These are phyloP conservation scores for Lasiodiplodia sp. DNA, from an alignment of 2,329 filamentous ascomycete genomes.

Conservation along the genomic window DNA sequence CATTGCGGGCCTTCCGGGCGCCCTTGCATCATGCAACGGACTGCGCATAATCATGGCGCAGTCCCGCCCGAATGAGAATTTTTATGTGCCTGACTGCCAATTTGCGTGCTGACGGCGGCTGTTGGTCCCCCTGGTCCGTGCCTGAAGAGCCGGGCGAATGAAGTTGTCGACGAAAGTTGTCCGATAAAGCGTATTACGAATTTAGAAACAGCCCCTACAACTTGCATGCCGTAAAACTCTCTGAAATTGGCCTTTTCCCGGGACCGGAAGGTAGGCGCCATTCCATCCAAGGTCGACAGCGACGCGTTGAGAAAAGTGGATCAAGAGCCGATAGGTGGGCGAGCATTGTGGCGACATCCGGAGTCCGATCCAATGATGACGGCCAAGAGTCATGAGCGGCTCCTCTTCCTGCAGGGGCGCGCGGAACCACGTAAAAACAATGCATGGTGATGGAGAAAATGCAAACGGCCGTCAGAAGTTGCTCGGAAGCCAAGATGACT, in stretches of 20 bases:
- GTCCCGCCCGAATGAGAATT: background rate
- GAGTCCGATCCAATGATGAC: background rate
- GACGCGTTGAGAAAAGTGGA: background rate
- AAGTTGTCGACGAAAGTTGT: background rate
- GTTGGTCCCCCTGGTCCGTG: background rate
- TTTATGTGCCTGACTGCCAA: slow-evolving; percentile 11
- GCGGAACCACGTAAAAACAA: slow-evolving; percentile 1
- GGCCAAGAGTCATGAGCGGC: background rate
- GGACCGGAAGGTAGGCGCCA: background rate
- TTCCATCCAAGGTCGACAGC: background rate
- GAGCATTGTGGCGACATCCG: background rate
- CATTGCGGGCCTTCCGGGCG: background rate
- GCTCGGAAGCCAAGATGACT: background rate
- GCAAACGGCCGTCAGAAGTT: slow-evolving; percentile 6
- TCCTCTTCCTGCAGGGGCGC: background rate
- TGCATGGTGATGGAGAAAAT: background rate
- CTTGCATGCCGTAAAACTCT: background rate
- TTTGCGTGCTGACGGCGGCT: slow-evolving; percentile 2
- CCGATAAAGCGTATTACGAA: slow-evolving; percentile 11
- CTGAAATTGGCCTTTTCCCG: background rate
- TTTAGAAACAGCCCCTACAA: slow-evolving; percentile 2
- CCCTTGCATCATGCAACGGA: slow-evolving; percentile 12
- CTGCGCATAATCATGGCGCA: slow-evolving; percentile 15
- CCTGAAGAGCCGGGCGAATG: background rate
- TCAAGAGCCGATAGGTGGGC: too few species aligned